These are phyloP conservation scores for Thymus mandschuricus DNA, from an alignment of 257 asterid genomes.

Conservation along the genomic window DNA sequence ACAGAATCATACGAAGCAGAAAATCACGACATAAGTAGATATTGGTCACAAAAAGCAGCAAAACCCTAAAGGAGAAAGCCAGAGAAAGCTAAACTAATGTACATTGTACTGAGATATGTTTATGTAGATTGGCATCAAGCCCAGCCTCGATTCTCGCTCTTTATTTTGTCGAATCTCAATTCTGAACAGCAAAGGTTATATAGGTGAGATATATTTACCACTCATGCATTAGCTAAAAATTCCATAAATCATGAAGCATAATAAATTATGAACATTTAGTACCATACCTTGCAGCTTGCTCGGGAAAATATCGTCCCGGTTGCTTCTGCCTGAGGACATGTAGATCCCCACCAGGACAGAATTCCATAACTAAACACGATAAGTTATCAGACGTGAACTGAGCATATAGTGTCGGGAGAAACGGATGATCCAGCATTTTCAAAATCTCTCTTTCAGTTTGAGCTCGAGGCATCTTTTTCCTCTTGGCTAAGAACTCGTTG, in stretches of 20 bases:
- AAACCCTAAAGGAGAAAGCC: not conserved
- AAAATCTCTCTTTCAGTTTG: conserved; percentile 93
- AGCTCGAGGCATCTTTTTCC: conserved; percentile 85
- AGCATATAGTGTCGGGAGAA: conserved; percentile 87
- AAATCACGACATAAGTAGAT: not conserved
- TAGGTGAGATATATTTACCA: not conserved
- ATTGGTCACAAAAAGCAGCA: no score
- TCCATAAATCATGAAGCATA: conserved; percentile 3
- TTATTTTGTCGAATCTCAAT: not conserved
- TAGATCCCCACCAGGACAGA: conserved; percentile 94
- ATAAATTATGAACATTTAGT: conserved; percentile 8
- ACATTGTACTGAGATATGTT: not conserved
- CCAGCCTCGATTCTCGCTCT: conserved; percentile 5
- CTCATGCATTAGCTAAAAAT: not conserved
- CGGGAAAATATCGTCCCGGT: conserved; percentile 73
- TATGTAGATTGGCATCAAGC: not conserved
- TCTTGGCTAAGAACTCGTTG: conserved; percentile 70
- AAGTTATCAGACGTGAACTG: conserved; percentile 83
- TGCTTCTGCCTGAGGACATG: conserved; percentile 93
- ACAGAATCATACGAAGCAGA: not conserved
- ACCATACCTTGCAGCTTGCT: conserved; percentile 85
- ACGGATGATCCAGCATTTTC: conserved; percentile 91
- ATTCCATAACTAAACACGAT: conserved; percentile 92
- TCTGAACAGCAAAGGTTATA: not conserved
- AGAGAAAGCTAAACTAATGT: not conserved